Evolutionary conservation across 306 rosid species (phyloP).

Genomic region (Ormosia emarginata): DNA sequence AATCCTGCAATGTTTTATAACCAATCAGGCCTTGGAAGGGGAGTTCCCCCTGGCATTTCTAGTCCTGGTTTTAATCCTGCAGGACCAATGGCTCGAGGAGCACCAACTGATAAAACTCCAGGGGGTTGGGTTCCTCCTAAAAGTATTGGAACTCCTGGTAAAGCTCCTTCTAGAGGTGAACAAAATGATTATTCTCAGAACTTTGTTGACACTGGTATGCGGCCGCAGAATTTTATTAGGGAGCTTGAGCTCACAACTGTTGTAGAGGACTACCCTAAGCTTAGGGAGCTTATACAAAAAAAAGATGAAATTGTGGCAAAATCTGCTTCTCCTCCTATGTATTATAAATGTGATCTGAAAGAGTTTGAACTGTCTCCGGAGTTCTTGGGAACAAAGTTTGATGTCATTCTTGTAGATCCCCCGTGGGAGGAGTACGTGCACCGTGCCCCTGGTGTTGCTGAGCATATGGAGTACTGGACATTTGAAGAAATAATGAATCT

Average conservation of each 20-base stretch:
- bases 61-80: slow-evolving; percentile 69
- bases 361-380: slow-evolving; percentile 93
- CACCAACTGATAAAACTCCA: slow-evolving; percentile 68
- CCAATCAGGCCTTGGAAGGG: slow-evolving; percentile 76
- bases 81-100: slow-evolving; percentile 70
- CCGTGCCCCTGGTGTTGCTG: slow-evolving; percentile 99
- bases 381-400: slow-evolving; percentile 95
- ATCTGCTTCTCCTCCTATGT: slow-evolving; percentile 86
- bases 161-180: slow-evolving; percentile 99
- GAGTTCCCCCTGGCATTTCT: slow-evolving; percentile 64
- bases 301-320: slow-evolving; percentile 92
- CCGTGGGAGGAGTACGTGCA: slow-evolving; percentile 99
- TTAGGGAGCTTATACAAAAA: slow-evolving; percentile 97
- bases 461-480: slow-evolving; percentile 95
- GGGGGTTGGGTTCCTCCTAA: slow-evolving; percentile 94
- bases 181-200: slow-evolving; percentile 99
- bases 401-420: slow-evolving; percentile 97
- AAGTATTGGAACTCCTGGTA: slow-evolving; percentile 71
- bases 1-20: slow-evolving; percentile 81
- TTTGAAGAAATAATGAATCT: slow-evolving; percentile 99
- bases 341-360: slow-evolving; percentile 72
- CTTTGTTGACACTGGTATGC: slow-evolving; percentile 94
- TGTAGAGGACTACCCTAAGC: slow-evolving; percentile 98
- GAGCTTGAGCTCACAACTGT: slow-evolving; percentile 96
- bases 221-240: slow-evolving; percentile 97